Evolutionary conservation across 176 grass and related monocot genomes (phyloP).

Genomic region (Dactylis glomerata): DNA sequence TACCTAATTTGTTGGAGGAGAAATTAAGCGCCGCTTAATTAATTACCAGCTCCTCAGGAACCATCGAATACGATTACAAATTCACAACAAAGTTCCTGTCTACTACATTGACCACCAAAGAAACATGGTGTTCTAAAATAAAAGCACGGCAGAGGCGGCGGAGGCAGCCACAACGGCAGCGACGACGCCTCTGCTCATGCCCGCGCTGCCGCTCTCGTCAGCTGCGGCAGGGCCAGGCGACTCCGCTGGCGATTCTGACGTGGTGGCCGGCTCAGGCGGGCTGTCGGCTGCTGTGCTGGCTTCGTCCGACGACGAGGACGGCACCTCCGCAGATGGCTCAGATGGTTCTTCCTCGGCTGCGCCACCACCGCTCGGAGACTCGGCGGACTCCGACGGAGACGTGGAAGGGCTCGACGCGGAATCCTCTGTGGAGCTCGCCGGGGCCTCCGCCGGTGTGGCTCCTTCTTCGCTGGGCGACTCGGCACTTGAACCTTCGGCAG

Average conservation of each 20-base stretch:
- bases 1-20: background rate
- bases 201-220: conserved; percentile 20
- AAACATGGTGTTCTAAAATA: background rate
- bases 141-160: conserved; percentile 16
- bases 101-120: background rate
- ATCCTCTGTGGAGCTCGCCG: background rate
- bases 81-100: background rate
- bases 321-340: conserved; percentile 1
- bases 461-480: background rate
- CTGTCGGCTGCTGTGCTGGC: conserved; percentile 23
- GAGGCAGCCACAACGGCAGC: conserved; percentile 21
- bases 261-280: conserved; percentile 32
- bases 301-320: background rate
- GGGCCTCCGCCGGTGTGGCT: background rate
- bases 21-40: background rate
- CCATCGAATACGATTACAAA: background rate
- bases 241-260: conserved; percentile 30
- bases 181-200: conserved; percentile 17
- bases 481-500: background rate
- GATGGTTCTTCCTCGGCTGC: background rate
- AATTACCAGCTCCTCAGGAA: background rate
- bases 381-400: conserved; percentile 27
- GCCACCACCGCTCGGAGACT: conserved; percentile 31
- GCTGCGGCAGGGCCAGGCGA: conserved; percentile 38
- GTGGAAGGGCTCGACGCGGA: conserved; percentile 23